Evolutionary conservation across 2,329 filamentous ascomycete species (phyloP), one percentile per base, ranked within the genome.

Genomic region (Fusarium algeriense): DNA sequence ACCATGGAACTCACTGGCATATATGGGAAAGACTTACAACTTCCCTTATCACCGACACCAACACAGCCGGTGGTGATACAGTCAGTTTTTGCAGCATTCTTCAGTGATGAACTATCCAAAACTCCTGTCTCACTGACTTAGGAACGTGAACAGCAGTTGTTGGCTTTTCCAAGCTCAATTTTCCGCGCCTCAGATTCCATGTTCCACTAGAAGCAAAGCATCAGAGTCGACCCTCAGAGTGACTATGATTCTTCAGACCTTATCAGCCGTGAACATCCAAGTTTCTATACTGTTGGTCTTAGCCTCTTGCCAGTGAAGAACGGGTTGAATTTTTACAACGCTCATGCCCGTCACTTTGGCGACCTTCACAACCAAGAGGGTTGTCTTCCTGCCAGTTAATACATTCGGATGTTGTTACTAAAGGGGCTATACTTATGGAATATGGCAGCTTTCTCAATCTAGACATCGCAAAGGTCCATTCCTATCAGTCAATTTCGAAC

Each of bases 361-460:
- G 30, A 30, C 6, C 30, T 30, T 30, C 7, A 23, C 5, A 5
- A 23, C 7, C 1, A 30, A 30, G 6, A 30, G 6, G 30, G 8
- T 30, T 30, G 30, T 30, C 30, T 30, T 30, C 30, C 30, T 30
- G 30, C 30, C 30, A 11, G 30, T 30, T 30, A 5, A 10, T 5
- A 30, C 2, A 2, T 7, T 14, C 3, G 3, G 0, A 1, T 26
- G 8, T 37, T 15, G 6, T 11, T 6, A 4, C 9, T 30, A 11
- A 23, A 23, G 30, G 5, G 30, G 7, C 10, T 11, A 30, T 30
- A 11, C 8, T 30, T 5, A 30, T 9, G 30, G 10, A 30, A 9
- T 10, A 30, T 30, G 30, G 30, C 30, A 30, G 23, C 3, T 2
- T 26, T 6, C 2, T 34, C 12, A 4, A 15, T 15, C 11, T n/a